phyloP scores from a whole-genome alignment of 306 rosid species.

The Inga laurina region DNA sequence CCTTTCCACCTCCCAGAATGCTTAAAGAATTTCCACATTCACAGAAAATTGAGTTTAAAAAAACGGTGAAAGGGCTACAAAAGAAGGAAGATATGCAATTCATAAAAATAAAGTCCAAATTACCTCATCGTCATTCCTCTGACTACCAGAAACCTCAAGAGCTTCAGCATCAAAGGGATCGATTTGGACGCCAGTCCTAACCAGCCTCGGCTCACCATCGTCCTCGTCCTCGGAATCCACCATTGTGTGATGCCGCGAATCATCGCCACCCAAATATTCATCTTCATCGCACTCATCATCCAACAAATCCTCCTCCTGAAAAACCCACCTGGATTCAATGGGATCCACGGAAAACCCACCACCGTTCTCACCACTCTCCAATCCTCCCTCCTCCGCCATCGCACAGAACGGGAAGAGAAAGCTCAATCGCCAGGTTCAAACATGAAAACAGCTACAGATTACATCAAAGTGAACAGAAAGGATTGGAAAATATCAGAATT shows the following conservation, averaged over 20 bases:
- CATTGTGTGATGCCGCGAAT: conserved; percentile 25
- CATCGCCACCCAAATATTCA: conserved; percentile 18
- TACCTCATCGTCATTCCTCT: conserved; percentile 76
- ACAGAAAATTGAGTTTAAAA: background rate
- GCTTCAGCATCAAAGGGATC: conserved; percentile 97
- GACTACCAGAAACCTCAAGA: conserved; percentile 87
- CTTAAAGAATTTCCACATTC: background rate
- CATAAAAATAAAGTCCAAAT: background rate
- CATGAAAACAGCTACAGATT: background rate
- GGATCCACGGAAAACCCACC: conserved; percentile 47
- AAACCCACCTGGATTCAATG: conserved; percentile 50
- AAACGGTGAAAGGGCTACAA: background rate
- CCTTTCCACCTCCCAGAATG: background rate
- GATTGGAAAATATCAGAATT: conserved; percentile 26
- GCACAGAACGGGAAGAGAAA: background rate
- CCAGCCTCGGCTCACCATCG: conserved; percentile 70
- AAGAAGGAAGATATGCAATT: background rate
- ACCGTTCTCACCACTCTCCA: conserved; percentile 34
- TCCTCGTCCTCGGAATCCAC: conserved; percentile 91
- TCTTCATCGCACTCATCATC: conserved; percentile 38
- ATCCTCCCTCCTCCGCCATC: conserved; percentile 34
- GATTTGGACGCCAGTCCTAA: conserved; percentile 88
- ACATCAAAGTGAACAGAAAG: background rate
- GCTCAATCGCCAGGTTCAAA: background rate
- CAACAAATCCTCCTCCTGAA: conserved; percentile 40